Conservation (phyloP, 2,329 filamentous ascomycete genomes). For the Aspergillus felis region DNA sequence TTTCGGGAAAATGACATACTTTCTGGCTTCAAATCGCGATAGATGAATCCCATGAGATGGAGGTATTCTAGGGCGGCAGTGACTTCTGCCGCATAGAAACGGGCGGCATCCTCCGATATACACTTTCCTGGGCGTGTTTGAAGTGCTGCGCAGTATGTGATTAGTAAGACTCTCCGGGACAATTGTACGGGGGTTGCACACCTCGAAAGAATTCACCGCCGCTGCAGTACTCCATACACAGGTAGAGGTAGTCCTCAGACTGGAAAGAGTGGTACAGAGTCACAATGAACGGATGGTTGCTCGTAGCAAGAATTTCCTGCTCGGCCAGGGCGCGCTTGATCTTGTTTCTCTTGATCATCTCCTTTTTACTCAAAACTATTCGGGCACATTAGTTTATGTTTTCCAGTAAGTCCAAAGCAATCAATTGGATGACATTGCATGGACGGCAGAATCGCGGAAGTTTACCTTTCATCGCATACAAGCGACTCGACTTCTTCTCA, state of each 20-base stretch:
- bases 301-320: slow-evolving; percentile 96
- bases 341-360: slow-evolving; percentile 99
- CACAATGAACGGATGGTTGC: slow-evolving; percentile 98
- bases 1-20: slow-evolving; percentile 57
- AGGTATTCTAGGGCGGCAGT: slow-evolving; percentile 95
- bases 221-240: slow-evolving; percentile 99
- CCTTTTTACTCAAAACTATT: slow-evolving; percentile 94
- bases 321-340: slow-evolving; percentile 97
- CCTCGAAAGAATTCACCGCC: slow-evolving; percentile 94
- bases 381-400: slow-evolving; percentile 32
- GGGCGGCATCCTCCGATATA: slow-evolving; percentile 91
- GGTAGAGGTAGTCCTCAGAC: slow-evolving; percentile 94
- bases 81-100: slow-evolving; percentile 96
- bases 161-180: not conserved
- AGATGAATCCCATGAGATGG: slow-evolving; percentile 99
- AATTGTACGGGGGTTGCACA: slow-evolving; percentile 22
- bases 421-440: too few relatives aligned
- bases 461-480: slow-evolving; percentile 98
- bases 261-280: slow-evolving; percentile 99
- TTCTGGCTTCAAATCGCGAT: slow-evolving; percentile 95
- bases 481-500: slow-evolving; percentile 91
- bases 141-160: slow-evolving; percentile 54
- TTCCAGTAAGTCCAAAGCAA: not conserved
- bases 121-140: slow-evolving; percentile 97
- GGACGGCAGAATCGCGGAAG: slow-evolving; percentile 5